Base-by-base conservation (phyloP, 2,329 filamentous ascomycete species). In the Ophiostoma tasmaniense region DNA sequence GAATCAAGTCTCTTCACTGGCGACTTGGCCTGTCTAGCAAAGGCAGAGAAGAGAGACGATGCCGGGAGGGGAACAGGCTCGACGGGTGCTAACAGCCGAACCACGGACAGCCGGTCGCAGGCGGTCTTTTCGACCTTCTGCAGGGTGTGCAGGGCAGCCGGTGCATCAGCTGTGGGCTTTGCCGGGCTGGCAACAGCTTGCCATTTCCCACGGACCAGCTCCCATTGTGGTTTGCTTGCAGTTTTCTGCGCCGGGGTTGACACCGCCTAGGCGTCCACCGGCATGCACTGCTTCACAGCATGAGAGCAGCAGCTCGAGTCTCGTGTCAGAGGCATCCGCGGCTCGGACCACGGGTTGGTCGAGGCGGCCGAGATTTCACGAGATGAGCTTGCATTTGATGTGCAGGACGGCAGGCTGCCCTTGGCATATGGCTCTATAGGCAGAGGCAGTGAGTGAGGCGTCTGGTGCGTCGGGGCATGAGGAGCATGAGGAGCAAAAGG, bases 11-110 rank as follows among this genome's bases (percentile, higher is more conserved):
- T 37, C 35, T 37, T 52, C 42, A 8, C 28, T 20, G 28, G 50
- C 8, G 25, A 14, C 4, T 10, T 17, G 11, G 55, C 33, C 25
- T 33, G 20, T 2, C 37, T 7, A 37, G 30, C 17, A 14, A n/a
- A 61, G 2, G 45, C 59, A 6, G 66, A 11, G 25, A 42, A 61
- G 5, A 69, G 66, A 5, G 66, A 59, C 17, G 61, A 67, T 3
- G 72, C 68, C 6, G 67, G 52, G 10, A 68, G 67, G n/a, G 71
- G 67, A 3, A 42, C 30, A 5, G 72, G 70, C n/a, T 69, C 65
- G 22, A 73, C 70, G 1, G 72, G 71, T 10, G 65, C 69, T 71
- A 73, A 67, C 6, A 73, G 71, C 28, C 71, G 64, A 1, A 62
- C 35, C 14, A 70, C 30, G 2, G 37, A 20, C 2, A 68, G 52